These are phyloP conservation scores for Pseudoscleropodium purum DNA, from an alignment of 225 moss, liverwort and hornwort species.

Conservation along the genomic window DNA sequence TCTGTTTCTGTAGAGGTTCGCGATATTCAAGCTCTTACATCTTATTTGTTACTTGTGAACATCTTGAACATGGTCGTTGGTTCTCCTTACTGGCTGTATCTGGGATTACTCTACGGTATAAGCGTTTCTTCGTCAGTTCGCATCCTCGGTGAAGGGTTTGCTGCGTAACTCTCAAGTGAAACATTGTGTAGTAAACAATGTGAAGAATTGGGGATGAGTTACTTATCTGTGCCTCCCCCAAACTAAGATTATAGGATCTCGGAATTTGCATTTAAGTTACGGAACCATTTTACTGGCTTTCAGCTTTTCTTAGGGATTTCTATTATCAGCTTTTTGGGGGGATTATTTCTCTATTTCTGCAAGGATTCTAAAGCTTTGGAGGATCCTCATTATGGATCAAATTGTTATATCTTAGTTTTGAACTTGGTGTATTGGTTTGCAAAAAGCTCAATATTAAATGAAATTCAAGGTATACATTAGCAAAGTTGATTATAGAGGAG, in stretches of 20 bases:
- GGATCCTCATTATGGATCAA: background rate
- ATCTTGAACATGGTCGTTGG: background rate
- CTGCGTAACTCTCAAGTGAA: background rate
- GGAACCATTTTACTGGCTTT: background rate
- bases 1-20: background rate
- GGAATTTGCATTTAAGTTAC: background rate
- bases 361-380: background rate
- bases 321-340: background rate
- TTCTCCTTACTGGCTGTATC: background rate
- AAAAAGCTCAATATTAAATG: background rate
- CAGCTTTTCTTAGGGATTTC: background rate
- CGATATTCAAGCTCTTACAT: background rate
- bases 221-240: background rate
- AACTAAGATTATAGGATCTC: background rate
- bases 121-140: background rate
- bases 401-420: background rate
- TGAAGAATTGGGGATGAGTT: background rate
- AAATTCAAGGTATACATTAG: background rate
- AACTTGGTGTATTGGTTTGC: background rate
- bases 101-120: background rate
- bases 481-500: no score
- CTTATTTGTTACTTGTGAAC: background rate
- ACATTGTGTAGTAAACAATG: background rate
- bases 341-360: background rate
- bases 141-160: background rate